Conservation (phyloP, 1,139 yeast species). For the Yamadazyma jaroonii region DNA sequence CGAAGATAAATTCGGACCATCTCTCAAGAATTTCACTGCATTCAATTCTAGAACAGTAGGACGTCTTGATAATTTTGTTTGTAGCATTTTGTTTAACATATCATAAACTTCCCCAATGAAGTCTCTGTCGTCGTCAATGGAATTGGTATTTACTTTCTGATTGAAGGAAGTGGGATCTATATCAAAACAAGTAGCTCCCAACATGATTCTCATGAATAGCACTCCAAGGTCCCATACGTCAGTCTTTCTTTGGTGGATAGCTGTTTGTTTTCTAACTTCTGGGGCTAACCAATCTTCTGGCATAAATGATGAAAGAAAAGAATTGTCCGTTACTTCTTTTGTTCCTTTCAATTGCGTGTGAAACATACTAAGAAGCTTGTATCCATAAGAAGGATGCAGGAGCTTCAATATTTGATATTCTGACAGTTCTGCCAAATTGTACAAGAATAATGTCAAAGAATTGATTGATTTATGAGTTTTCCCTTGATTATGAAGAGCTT, state of each 20-base stretch:
- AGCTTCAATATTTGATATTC: slow-evolving; percentile 50
- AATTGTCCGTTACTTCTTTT: slow-evolving; percentile 8
- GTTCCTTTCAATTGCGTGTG: slow-evolving; percentile 36
- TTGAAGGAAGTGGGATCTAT: slow-evolving; percentile 63
- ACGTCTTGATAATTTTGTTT: slow-evolving; percentile 64
- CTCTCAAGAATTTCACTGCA: slow-evolving; percentile 77
- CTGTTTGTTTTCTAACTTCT: slow-evolving; percentile 47
- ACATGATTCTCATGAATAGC: slow-evolving; percentile 65
- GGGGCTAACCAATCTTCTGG: slow-evolving; percentile 72
- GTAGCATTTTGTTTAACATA: slow-evolving; percentile 65
- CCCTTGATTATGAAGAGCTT: slow-evolving; percentile 78
- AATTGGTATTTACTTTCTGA: slow-evolving; percentile 35
- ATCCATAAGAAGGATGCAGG: slow-evolving; percentile 70
- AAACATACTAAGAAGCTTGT: slow-evolving; percentile 59
- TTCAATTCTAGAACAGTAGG: slow-evolving; percentile 81
- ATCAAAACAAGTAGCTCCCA: slow-evolving; percentile 48
- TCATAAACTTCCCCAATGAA: slow-evolving; percentile 51
- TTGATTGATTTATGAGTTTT: slow-evolving; percentile 69
- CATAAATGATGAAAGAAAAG: slow-evolving; percentile 16
- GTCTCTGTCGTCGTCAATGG: slow-evolving; percentile 34
- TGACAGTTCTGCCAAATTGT: slow-evolving; percentile 18
- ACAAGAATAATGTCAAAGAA: slow-evolving; percentile 51
- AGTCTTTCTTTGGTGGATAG: slow-evolving; percentile 65
- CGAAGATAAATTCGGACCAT: slow-evolving; percentile 46
- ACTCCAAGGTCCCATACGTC: slow-evolving; percentile 95